Base-by-base conservation (phyloP, 2,329 filamentous ascomycete species). In the Calonectria montana region DNA sequence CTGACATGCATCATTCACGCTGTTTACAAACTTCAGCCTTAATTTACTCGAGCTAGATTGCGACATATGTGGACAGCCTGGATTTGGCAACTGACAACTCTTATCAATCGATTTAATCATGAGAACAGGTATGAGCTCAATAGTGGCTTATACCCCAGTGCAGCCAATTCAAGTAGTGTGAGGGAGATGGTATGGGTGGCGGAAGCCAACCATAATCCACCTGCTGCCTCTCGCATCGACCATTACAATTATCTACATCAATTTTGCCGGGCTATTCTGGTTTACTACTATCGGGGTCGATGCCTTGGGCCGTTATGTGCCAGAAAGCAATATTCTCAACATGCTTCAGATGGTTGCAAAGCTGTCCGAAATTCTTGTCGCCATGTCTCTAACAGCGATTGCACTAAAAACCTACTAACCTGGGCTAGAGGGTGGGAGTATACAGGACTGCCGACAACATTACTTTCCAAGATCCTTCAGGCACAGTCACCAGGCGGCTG, bases 361-460 rank as follows among this genome's bases (percentile, higher is more conserved):
- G 61, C 39, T 69, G 4, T 69, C 59, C 21, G 67, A 69, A 37
- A 57, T 69, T 23, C n/a, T 64, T 15, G 67, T 65, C 23, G 23
- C 61, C 15, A 48, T 31, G 2, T 69, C 67, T 12, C 13, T 69
- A 15, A 47, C 39, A 1, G 27, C 67, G 13, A 50, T 69, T 27
- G 39, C 67, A 4, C 61, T 65, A 7, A 50, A 43, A 2, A 41
- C 41, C 9, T 65, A n/a, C 35, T 31, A 2, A 41, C 61, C 4
- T 69, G 61, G 67, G 39, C 39, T 3, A 16, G n/a, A 18, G 47
- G 59, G 1, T 69, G 67, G 67, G 16, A 37, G 48, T 31, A 39
- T 2, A 45, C 59, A 23, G 61, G 61, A 55, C 35, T 70, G 1
- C 50, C 67, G 31, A 65, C 18, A 61, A 70, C 12, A 53, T 70